Base-by-base conservation (phyloP, 192 early-diverging fungal genomes). In the Ambispora gerdemannii region DNA sequence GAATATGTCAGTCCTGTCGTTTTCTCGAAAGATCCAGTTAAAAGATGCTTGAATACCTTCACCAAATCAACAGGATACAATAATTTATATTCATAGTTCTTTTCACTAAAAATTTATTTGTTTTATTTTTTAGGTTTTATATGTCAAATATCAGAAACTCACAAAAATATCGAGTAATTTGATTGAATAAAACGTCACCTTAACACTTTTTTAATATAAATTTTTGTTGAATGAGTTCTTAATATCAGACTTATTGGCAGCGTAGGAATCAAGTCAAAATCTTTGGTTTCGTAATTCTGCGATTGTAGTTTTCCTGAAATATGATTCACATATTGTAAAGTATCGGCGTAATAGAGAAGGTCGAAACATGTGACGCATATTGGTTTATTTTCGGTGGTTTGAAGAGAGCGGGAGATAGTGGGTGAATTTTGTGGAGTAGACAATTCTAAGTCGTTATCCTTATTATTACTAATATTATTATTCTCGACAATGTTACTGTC, bases 191-290 rank as follows among this genome's bases (percentile, higher is more conserved):
- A 35, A 25, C 35, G 6, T 19, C 36, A 52, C 65, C 43, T 27
- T 25, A 6, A 53, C 17, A 1, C 53, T 52, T 67, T 8, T 24
- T 35, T 52, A 25, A 67, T 35, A 22, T 20, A 75, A 8, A 82
- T 28, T n/a, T 32, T 28, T 8, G 75, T 22, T 0, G 77, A 61
- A 63, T 77, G 76, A 51, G 77, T 75, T 2, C 74, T 74, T 13
- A 65, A 47, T 10, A 80, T 22, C 8, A 70, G 32, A 58, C 78
- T 67, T 1, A 68, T 28, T 11, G 80, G 80, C 27, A 81, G 43
- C 0, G 72, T 65, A 38, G 72, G 34, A 19, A 33, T 71, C 20
- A 81, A 36, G 49, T 50, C 74, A 52, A 76, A 71, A 56, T 50
- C 51, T n/a, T 35, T 28, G 19, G 47, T 50, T 35, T 70, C 28